phyloP scores from a whole-genome alignment of 2,329 filamentous ascomycete genomes.

The Shiraia bambusicola region DNA sequence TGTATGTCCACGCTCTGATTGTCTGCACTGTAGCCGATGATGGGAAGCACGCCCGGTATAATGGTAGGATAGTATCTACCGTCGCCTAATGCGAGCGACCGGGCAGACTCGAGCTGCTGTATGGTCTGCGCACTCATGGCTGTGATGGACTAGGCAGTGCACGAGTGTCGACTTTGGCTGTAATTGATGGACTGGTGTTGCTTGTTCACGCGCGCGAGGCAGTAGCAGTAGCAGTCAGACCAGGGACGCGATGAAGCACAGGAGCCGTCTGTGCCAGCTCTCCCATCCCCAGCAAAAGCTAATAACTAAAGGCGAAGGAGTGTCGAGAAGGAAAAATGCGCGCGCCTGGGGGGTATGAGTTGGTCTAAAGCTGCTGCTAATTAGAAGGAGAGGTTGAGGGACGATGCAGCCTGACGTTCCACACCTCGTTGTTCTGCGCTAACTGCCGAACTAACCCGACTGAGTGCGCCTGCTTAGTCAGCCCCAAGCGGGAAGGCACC shows the following conservation, averaged over 20 bases:
- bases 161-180: slow-evolving; percentile 20
- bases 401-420: slow-evolving; percentile 2
- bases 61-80: slow-evolving; percentile 88
- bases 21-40: slow-evolving; percentile 73
- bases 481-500: slow-evolving; percentile 16
- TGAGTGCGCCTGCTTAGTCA: slow-evolving; percentile 4
- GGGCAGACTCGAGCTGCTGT: slow-evolving; percentile 83
- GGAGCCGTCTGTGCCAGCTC: slow-evolving; percentile 15
- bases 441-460: neutral
- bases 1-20: slow-evolving; percentile 67
- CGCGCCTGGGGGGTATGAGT: slow-evolving; percentile 16
- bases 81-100: slow-evolving; percentile 84
- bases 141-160: slow-evolving; percentile 19
- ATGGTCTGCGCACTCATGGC: slow-evolving; percentile 48
- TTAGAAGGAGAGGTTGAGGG: slow-evolving; percentile 13
- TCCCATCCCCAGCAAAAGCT: slow-evolving; percentile 36
- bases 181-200: slow-evolving; percentile 16
- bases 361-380: slow-evolving; percentile 16
- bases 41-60: slow-evolving; percentile 87
- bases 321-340: slow-evolving; percentile 24
- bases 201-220: slow-evolving; percentile 36
- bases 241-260: slow-evolving; percentile 35
- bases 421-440: no score
- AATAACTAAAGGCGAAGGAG: slow-evolving; percentile 24
- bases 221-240: no score